Percentiles rank a stretch among this genome's conserved stretches.
These are phyloP conservation scores for Aspergillus sparsus DNA, from an alignment of 495 filamentous ascomycete species.

Conservation along the genomic window DNA sequence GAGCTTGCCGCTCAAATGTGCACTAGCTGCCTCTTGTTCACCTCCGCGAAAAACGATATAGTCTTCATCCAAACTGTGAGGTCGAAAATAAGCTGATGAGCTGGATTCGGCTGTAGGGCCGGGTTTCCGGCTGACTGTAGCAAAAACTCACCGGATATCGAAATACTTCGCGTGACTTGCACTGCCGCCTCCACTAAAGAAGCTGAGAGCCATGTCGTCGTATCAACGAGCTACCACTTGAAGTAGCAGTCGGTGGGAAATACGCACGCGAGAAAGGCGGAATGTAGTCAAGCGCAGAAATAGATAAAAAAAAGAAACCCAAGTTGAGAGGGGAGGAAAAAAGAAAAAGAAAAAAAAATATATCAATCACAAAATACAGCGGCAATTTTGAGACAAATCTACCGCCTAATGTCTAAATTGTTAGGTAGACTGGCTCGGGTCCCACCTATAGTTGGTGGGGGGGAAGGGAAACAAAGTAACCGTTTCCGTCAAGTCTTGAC, in stretches of 20 bases:
- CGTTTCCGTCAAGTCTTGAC: slow-evolving; percentile 28
- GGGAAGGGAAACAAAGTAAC: slow-evolving; percentile 22
- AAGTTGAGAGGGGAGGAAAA: slow-evolving; percentile 12
- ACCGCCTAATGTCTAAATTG: slow-evolving; percentile 22
- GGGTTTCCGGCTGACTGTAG: slow-evolving; percentile 16
- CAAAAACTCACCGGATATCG: slow-evolving; percentile 51
- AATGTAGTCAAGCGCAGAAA: slow-evolving; percentile 14
- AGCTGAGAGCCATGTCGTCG: slow-evolving; percentile 50
- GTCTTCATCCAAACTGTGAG: slow-evolving; percentile 71
- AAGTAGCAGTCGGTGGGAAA: slow-evolving; percentile 11
- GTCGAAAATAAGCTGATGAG: slow-evolving; percentile 12
- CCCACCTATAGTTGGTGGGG: slow-evolving; percentile 20
- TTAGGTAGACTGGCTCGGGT: slow-evolving; percentile 23
- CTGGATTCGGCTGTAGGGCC: slow-evolving; percentile 15
- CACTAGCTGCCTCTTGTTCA: slow-evolving; percentile 73
- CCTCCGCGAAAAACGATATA: slow-evolving; percentile 76
- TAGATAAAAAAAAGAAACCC: neutral
- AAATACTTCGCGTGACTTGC: slow-evolving; percentile 56
- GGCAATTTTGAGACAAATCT: slow-evolving; percentile 21
- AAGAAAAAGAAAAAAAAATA: slow-evolving; percentile 21
- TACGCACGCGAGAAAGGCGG: slow-evolving; percentile 17
- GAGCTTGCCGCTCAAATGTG: slow-evolving; percentile 70
- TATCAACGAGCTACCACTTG: slow-evolving; percentile 9
- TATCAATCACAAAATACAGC: slow-evolving; percentile 24
- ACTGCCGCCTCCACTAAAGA: slow-evolving; percentile 50